These are phyloP conservation scores for Mycogone perniciosa DNA, from an alignment of 2,329 filamentous ascomycete species.

Conservation along the genomic window DNA sequence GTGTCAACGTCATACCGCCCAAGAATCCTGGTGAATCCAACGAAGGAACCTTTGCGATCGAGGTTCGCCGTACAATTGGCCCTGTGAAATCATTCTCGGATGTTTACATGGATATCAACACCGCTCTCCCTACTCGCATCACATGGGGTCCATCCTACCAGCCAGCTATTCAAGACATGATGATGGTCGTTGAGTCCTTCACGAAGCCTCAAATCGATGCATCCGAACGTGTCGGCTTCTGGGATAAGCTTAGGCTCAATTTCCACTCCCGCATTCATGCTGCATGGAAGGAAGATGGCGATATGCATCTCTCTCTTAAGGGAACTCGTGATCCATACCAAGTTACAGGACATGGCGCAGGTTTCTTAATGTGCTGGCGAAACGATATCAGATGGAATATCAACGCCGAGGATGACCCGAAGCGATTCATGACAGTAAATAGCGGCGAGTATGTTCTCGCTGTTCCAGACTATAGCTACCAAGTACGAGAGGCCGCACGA, in stretches of 20 bases:
- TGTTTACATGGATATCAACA: conserved; percentile 88
- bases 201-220: conserved; percentile 92
- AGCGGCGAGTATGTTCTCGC: conserved; percentile 94
- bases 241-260: conserved; percentile 93
- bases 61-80: conserved; percentile 84
- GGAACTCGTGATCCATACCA: conserved; percentile 88
- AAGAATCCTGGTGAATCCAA: conserved; percentile 45
- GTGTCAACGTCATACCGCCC: conserved; percentile 78
- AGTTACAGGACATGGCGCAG: conserved; percentile 85
- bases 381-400: conserved; percentile 87
- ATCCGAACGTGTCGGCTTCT: conserved; percentile 92
- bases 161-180: conserved; percentile 97
- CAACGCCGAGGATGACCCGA: conserved; percentile 77
- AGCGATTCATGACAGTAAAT: conserved; percentile 90
- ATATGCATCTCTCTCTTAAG: conserved; percentile 90
- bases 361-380: conserved; percentile 98
- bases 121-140: conserved; percentile 81
- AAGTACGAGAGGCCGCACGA: conserved; percentile 62
- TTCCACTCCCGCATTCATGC: conserved; percentile 89
- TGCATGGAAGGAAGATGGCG: conserved; percentile 90
- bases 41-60: conserved; percentile 68
- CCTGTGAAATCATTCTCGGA: conserved; percentile 96
- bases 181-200: conserved; percentile 98
- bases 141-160: conserved; percentile 98
- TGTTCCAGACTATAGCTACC: conserved; percentile 85